Evolutionary conservation across 225 moss, liverwort and hornwort species (phyloP).

Genomic region (Anthoceros angustus): DNA sequence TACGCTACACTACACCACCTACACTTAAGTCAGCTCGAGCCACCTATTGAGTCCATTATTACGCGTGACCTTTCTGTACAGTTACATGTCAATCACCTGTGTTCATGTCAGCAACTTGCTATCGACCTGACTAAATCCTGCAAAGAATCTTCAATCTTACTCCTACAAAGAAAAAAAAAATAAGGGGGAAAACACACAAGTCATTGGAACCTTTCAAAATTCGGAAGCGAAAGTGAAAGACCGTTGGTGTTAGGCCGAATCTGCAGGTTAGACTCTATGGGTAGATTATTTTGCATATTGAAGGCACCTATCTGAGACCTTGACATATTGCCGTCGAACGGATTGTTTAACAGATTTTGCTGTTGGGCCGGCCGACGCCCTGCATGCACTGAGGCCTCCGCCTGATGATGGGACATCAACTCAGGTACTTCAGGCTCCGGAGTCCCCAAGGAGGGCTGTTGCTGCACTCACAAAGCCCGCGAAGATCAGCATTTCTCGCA

Average conservation of each 20-base stretch:
- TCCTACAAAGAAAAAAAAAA: not conserved
- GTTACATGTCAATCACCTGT: conserved; percentile 2
- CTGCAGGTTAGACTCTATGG: not conserved
- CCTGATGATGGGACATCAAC: not conserved
- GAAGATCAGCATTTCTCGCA: no score
- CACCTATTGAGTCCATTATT: conserved; percentile 2
- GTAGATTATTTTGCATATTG: conserved; percentile 2
- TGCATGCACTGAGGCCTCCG: not conserved
- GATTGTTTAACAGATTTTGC: not conserved
- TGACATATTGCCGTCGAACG: not conserved
- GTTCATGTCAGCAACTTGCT: conserved; percentile 1
- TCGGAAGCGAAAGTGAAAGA: not conserved
- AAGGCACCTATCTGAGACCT: not conserved
- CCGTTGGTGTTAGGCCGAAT: not conserved
- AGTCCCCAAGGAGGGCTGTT: not conserved
- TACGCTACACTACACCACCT: no score
- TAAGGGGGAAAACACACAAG: not conserved
- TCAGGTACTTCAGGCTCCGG: not conserved
- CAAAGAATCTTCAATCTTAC: not conserved
- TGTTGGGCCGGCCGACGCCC: not conserved
- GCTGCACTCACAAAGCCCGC: not conserved
- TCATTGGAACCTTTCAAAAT: conserved; percentile 5
- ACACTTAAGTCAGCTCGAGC: not conserved
- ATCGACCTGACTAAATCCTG: not conserved
- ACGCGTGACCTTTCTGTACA: not conserved